These are phyloP conservation scores for Teratosphaeria destructans DNA, from an alignment of 2,329 filamentous ascomycete genomes.

Conservation along the genomic window DNA sequence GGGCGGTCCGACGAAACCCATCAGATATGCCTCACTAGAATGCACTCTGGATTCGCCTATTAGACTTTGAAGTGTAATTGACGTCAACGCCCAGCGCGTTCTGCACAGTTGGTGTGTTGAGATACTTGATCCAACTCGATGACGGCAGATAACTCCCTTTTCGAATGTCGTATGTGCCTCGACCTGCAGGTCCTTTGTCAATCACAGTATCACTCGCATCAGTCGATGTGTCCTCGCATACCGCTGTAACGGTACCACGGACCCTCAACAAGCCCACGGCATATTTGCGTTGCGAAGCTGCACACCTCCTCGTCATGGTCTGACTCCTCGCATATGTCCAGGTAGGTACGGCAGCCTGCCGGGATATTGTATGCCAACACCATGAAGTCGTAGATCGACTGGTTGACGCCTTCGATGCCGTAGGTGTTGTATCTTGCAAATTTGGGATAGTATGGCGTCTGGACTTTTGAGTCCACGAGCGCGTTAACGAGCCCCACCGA, in stretches of 20 bases:
- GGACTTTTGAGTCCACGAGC: conserved; percentile 42
- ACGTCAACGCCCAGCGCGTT: conserved; percentile 46
- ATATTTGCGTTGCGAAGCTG: conserved; percentile 35
- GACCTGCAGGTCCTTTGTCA: conserved; percentile 12
- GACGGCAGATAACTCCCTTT: conserved; percentile 32
- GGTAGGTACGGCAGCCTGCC: conserved; percentile 45
- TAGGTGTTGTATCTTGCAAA: conserved; percentile 50
- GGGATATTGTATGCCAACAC: conserved; percentile 34
- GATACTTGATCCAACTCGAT: conserved; percentile 42
- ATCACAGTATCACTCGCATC: not conserved
- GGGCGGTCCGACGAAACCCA: not conserved
- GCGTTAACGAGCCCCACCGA: conserved; percentile 43
- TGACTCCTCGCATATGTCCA: conserved; percentile 39
- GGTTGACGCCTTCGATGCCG: conserved; percentile 40
- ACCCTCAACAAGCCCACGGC: conserved; percentile 35
- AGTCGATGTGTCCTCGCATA: not conserved
- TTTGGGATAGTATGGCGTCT: conserved; percentile 37
- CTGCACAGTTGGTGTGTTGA: conserved; percentile 48
- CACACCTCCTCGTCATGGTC: conserved; percentile 30
- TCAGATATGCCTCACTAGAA: not conserved
- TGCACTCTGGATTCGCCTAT: not conserved
- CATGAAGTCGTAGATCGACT: conserved; percentile 33
- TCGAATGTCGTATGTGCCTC: conserved; percentile 49
- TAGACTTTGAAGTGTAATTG: conserved; percentile 40
- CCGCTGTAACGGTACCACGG: conserved; percentile 33